These are phyloP conservation scores for Plasmodium vivax DNA, from an alignment of 169 alveolate species.

Conservation along the genomic window DNA sequence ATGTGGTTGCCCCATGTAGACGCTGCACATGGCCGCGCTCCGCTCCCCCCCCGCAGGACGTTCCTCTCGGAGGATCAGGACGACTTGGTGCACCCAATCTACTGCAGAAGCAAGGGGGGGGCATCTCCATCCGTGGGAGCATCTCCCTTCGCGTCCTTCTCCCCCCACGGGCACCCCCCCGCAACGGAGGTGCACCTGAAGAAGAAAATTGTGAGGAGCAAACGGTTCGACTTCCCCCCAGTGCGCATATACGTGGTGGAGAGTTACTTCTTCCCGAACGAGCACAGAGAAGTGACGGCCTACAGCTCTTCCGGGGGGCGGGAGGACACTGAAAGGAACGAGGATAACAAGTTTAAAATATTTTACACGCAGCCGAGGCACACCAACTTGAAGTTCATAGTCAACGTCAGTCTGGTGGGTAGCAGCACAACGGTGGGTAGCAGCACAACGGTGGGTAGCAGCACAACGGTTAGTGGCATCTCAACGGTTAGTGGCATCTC, in stretches of 20 bases:
- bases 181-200: slow-evolving; percentile 25
- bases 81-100: slow-evolving; percentile 56
- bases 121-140: background rate
- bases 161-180: background rate
- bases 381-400: slow-evolving; percentile 59
- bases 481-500: too few species aligned
- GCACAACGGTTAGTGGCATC: background rate
- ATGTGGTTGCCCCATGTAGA: background rate
- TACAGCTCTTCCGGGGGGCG: slow-evolving; percentile 11
- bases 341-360: slow-evolving; percentile 39
- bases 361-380: slow-evolving; percentile 50
- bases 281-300: slow-evolving; percentile 36
- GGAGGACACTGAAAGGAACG: background rate
- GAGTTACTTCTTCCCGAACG: slow-evolving; percentile 47
- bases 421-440: background rate
- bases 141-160: background rate
- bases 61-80: slow-evolving; percentile 18
- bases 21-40: background rate
- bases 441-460: background rate
- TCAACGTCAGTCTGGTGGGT: slow-evolving; percentile 23
- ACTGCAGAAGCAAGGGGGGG: slow-evolving; percentile 16
- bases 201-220: slow-evolving; percentile 51
- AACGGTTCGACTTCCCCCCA: slow-evolving; percentile 21
- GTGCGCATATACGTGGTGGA: slow-evolving; percentile 53
- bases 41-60: background rate